Percentiles rank a stretch among this genome's conserved stretches.
Conservation (phyloP, 2,329 filamentous ascomycete genomes). For the Calonectria fujianensis region DNA sequence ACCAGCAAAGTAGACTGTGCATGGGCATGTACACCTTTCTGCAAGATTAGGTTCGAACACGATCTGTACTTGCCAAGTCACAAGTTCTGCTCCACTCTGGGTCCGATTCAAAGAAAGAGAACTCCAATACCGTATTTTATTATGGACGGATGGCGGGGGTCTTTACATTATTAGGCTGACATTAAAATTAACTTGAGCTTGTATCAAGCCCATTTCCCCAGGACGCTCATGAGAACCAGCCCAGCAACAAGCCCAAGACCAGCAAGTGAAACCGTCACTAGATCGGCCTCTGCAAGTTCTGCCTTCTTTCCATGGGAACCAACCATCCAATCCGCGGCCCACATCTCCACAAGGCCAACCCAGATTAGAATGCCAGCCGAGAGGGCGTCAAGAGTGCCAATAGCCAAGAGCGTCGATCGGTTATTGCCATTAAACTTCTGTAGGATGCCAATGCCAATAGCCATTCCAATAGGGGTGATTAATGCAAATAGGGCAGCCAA, state of each 20-base stretch:
- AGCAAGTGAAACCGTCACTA: constrained; percentile 69
- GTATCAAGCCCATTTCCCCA: constrained; percentile 81
- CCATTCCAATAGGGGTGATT: constrained; percentile 87
- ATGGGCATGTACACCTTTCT: neutral
- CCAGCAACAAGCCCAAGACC: constrained; percentile 75
- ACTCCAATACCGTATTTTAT: neutral
- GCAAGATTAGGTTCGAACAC: constrained; percentile 1
- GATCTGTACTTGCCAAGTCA: neutral
- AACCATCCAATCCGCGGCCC: constrained; percentile 82
- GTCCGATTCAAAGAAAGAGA: neutral
- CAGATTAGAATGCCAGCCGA: constrained; percentile 86
- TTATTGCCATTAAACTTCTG: constrained; percentile 84
- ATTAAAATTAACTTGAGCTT: neutral
- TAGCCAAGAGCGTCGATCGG: constrained; percentile 79
- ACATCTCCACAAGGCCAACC: constrained; percentile 88
- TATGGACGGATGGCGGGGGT: neutral
- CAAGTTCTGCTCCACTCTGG: neutral
- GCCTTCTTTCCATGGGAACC: constrained; percentile 62
- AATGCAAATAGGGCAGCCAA: constrained; percentile 80
- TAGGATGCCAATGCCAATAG: constrained; percentile 84
- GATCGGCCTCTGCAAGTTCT: constrained; percentile 72
- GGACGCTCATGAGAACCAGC: constrained; percentile 80
- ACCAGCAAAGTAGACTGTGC: neutral
- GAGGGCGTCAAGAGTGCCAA: constrained; percentile 83
- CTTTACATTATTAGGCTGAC: neutral